phyloP scores from a whole-genome alignment of 2,329 filamentous ascomycete species.

The Colletotrichum neosansevieriae region DNA sequence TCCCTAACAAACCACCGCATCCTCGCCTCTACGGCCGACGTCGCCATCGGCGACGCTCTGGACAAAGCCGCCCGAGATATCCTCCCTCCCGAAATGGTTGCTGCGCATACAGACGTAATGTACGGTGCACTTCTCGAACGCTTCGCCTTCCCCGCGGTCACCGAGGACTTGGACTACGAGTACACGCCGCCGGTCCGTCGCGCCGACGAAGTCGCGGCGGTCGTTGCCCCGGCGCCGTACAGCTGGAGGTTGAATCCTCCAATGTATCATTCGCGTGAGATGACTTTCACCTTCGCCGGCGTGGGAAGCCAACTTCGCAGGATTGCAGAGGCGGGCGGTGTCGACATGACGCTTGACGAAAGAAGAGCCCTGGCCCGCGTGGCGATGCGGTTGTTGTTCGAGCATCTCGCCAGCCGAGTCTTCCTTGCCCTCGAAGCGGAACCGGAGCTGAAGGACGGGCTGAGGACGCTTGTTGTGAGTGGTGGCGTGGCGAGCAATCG shows the following conservation, averaged over 20 bases:
- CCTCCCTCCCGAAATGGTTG: conserved; percentile 71
- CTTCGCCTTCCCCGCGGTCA: conserved; percentile 76
- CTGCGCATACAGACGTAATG: conserved; percentile 72
- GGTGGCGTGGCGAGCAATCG: conserved; percentile 91
- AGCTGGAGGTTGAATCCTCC: conserved; percentile 78
- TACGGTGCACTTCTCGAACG: conserved; percentile 84
- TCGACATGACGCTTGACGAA: conserved; percentile 66
- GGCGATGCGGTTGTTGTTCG: conserved; percentile 84
- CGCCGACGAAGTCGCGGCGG: conserved; percentile 66
- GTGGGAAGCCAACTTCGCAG: conserved; percentile 74
- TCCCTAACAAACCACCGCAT: conserved; percentile 77
- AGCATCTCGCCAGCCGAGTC: conserved; percentile 84
- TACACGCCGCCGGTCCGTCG: conserved; percentile 72
- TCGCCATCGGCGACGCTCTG: conserved; percentile 89
- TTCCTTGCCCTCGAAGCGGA: conserved; percentile 70
- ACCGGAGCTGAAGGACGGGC: conserved; percentile 44
- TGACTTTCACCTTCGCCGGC: conserved; percentile 82
- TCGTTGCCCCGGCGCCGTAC: conserved; percentile 52
- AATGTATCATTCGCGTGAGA: conserved; percentile 66
- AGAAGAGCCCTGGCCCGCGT: conserved; percentile 77
- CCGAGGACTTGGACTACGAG: conserved; percentile 50
- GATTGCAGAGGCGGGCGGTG: conserved; percentile 56
- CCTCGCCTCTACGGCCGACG: conserved; percentile 79
- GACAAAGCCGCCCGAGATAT: conserved; percentile 88
- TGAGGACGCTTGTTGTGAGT: conserved; percentile 80